These are phyloP conservation scores for Pestalotiopsis sp. DNA, from an alignment of 2,329 filamentous ascomycete species.

Conservation along the genomic window DNA sequence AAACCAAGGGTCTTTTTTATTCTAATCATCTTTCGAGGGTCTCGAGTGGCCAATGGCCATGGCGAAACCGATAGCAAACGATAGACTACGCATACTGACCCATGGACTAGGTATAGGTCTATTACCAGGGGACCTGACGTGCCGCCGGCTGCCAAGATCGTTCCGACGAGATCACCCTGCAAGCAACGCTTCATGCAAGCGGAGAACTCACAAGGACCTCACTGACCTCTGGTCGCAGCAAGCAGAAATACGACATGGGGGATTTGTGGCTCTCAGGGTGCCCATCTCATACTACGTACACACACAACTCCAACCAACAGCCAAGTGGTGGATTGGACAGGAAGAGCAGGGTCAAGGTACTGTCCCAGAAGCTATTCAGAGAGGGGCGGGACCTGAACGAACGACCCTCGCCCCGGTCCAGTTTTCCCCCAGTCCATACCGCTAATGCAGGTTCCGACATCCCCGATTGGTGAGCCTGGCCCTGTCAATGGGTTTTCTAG, in stretches of 20 bases:
- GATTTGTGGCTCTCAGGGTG: background rate
- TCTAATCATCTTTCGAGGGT: background rate
- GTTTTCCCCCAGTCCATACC: background rate
- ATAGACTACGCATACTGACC: background rate
- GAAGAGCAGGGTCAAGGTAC: background rate
- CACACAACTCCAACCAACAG: background rate
- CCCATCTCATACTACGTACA: background rate
- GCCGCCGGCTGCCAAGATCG: background rate
- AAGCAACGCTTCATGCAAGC: background rate
- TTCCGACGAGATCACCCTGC: background rate
- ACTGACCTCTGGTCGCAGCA: background rate
- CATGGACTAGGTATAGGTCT: background rate
- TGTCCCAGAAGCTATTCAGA: background rate
- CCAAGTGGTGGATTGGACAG: background rate
- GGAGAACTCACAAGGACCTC: background rate
- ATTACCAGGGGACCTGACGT: background rate
- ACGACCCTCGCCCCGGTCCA: background rate
- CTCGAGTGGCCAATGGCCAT: background rate
- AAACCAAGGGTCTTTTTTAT: background rate
- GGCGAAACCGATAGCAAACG: background rate
- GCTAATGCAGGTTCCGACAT: constrained; percentile 13
- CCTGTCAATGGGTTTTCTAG: constrained; percentile 12
- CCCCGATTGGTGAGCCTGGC: constrained; percentile 10
- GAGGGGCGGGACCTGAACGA: background rate
- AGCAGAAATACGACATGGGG: background rate